Conservation (phyloP, 306 rosid species). For the Ziziphus jujuba region DNA sequence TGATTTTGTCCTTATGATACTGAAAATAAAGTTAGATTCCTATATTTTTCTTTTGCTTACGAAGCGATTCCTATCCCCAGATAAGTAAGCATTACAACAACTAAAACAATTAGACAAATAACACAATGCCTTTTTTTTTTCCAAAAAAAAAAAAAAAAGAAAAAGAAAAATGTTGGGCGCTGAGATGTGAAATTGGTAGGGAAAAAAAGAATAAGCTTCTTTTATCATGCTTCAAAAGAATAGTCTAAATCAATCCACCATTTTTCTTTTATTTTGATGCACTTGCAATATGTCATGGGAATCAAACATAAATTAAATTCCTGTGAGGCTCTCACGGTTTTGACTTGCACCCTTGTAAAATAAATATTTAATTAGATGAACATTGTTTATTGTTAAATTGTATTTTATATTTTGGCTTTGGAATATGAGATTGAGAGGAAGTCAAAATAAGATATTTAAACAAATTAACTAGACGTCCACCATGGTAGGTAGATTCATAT, state of each 20-base stretch:
- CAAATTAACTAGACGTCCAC: background rate
- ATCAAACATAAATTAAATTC: constrained; percentile 4
- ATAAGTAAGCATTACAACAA: too few relatives aligned
- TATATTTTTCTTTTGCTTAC: background rate
- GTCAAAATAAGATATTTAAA: background rate
- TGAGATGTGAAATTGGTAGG: too few relatives aligned
- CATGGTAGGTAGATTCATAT: background rate
- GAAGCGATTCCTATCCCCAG: background rate
- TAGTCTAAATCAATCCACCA: too few relatives aligned
- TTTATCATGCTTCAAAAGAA: too few relatives aligned
- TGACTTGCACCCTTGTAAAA: background rate
- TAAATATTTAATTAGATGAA: background rate
- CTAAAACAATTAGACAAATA: too few relatives aligned
- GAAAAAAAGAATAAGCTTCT: too few relatives aligned
- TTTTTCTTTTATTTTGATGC: background rate
- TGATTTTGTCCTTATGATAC: background rate
- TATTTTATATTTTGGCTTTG: background rate
- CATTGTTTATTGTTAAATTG: background rate
- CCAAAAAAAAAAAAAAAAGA: too few relatives aligned
- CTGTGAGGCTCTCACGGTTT: constrained; percentile 1
- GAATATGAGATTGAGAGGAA: background rate
- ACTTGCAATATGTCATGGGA: background rate
- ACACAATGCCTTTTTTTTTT: too few relatives aligned
- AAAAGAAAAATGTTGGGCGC: too few relatives aligned
- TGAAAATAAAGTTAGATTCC: background rate